Conservation (phyloP, 1,284 basidiomycete genomes). For the Gomphus bonarii region DNA sequence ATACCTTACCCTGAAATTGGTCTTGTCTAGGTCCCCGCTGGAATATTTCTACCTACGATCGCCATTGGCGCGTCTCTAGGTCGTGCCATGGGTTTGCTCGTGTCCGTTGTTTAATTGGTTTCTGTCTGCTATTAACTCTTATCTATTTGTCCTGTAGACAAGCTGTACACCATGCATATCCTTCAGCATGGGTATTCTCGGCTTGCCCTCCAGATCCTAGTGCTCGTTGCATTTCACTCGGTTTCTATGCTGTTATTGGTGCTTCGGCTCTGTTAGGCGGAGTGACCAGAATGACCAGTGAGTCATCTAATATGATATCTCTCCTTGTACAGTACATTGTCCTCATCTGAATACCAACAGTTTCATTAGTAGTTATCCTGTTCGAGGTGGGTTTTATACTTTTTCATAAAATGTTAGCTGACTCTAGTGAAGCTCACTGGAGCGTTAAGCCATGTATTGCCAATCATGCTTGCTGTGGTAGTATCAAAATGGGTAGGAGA, state of each 20-base stretch:
- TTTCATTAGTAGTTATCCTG: constrained; percentile 64
- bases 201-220: constrained; percentile 62
- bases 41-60: constrained; percentile 67
- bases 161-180: constrained; percentile 49
- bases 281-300: constrained; percentile 73
- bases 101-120: constrained; percentile 29
- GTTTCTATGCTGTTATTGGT: constrained; percentile 77
- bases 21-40: constrained; percentile 47
- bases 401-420: background rate
- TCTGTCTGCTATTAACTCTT: background rate
- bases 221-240: constrained; percentile 62
- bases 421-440: constrained; percentile 41
- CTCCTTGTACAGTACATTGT: no score
- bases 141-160: constrained; percentile 33
- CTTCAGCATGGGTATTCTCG: constrained; percentile 55
- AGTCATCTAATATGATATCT: constrained; percentile 16
- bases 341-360: constrained; percentile 22
- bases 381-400: constrained; percentile 43
- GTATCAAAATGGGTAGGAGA: constrained; percentile 69
- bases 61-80: constrained; percentile 63
- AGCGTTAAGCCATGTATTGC: constrained; percentile 65
- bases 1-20: background rate
- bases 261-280: constrained; percentile 75
- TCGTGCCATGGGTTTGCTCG: constrained; percentile 56
- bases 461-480: constrained; percentile 72